Evolutionary conservation across 225 moss, liverwort and hornwort genomes (phyloP), one percentile per base, ranked within the genome.

Genomic region (Physcomitrium patens): DNA sequence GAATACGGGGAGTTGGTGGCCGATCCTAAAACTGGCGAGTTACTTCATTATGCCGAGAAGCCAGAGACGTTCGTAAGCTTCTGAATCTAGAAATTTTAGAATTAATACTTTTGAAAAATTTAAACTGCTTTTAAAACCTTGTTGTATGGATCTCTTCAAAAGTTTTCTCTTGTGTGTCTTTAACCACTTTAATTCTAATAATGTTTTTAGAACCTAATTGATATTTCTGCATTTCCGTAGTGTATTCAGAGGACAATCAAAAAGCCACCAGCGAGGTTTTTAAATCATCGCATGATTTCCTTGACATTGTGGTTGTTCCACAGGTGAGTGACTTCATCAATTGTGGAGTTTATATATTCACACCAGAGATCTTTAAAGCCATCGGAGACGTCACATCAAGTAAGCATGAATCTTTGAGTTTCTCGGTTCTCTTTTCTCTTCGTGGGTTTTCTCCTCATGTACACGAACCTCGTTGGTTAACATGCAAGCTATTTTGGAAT

Each of bases 301-400:
- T 80, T 87, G 67, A 84, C 79, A 81, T 84, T 67, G 49, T 77
- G 71, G 53, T 76, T 68, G 60, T 73, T 37, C 63, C 77, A 56
- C 84, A 96, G 95, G 95, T 97, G 83, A 97, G 93, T 76, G 97
- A 97, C 63, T 90, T 90, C 71, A 97, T 97, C 78, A 97, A 97
- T 77, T 97, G 97, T 75, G 97, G 97, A 79, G 97, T 97, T 64
- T 97, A 97, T 74, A 90, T 97, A 9, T 97, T 97, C 78, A 97
- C 97, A 47, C 91, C 94, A 68, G 91, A 87, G 60, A 97, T 97
- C 68, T 97, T 97, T 67, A 85, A 31, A 28, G 94, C 97, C 65
- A 90, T 94, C 68, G 77, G 81, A 63, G 87, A 94, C 85, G 94
- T 97, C 24, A 60, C 87, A 59, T 80, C 83, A 52, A 82, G 76